Base-by-base conservation (phyloP, 2,329 filamentous ascomycete species). In the Aspergillus fructus region DNA sequence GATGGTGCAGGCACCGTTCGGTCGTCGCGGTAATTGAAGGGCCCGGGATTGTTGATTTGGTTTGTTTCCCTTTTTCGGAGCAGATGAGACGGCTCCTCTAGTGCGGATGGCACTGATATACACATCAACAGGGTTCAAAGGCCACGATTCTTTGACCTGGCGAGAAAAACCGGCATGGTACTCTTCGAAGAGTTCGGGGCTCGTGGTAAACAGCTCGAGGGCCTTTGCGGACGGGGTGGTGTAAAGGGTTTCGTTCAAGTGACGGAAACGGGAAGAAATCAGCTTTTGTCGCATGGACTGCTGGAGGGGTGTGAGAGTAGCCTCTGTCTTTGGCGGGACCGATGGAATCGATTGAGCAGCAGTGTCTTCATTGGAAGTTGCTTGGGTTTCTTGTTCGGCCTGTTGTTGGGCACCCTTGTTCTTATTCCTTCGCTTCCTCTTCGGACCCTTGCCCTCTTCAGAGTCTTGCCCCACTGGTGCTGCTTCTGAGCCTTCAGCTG, bases 161-260 rank as follows among this genome's bases (percentile, higher is more conserved):
- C 93, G 90, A 1, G 93, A 89, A 82, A 99, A 99, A 34, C 94
- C 94, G 60, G 92, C 89, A 77, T 99, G 94, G 76, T 99, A 99
- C 76, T 97, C 93, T 65, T 86, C 83, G 77, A 97, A 99, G 83
- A 97, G 93, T 71, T 96, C 91, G 0, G 94, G 94, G 49, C 90
- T 91, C 34, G 89, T 81, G 51, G 85, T 81, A 79, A 99, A 97
- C 23, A 97, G 85, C 50, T 83, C 78, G 65, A 94, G 86, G n/a
- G 94, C 90, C 63, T 94, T 87, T 37, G 81, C 80, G 0, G 94
- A 99, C 1, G 93, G 90, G 7, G 88, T 90, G 4, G 93, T 97
- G 79, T 99, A 99, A 13, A 99, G 87, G 0, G 91, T 93, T 79
- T 99, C 90, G 75, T 99, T 99, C 60, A 99, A 86, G 76, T 97